Evolutionary conservation across 2,329 filamentous ascomycete species (phyloP).

Genomic region (Cordyceps fumosorosea): DNA sequence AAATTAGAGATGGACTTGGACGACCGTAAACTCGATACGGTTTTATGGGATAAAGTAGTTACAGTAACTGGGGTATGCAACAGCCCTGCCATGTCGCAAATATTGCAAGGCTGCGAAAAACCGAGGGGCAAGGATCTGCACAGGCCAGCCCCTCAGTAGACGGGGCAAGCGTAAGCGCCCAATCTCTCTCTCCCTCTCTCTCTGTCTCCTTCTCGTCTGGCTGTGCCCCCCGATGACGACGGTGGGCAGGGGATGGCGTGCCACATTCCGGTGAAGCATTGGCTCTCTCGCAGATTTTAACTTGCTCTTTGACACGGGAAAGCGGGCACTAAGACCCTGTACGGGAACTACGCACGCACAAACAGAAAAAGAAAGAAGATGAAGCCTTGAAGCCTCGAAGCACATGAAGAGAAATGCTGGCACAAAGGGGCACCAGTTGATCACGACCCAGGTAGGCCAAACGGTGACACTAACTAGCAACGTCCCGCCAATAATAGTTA

Average conservation of each 20-base stretch:
- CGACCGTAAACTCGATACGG: too few species aligned
- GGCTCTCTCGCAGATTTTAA: neutral
- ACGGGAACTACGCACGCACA: neutral
- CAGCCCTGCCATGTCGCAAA: too few species aligned
- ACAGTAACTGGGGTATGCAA: too few species aligned
- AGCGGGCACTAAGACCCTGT: neutral
- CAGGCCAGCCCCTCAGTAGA: neutral
- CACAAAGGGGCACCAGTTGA: too few species aligned
- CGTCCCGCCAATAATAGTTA: too few species aligned
- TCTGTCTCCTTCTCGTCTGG: neutral
- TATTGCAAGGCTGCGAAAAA: too few species aligned
- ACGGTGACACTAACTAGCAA: too few species aligned
- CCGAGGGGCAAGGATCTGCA: neutral
- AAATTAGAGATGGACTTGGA: too few species aligned
- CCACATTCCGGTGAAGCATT: neutral
- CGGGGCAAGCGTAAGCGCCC: neutral
- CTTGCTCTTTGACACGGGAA: neutral
- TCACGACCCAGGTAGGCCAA: too few species aligned
- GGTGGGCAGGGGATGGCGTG: neutral
- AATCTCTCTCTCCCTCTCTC: neutral
- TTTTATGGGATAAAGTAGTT: too few species aligned
- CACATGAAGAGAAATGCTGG: neutral
- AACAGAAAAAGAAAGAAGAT: neutral
- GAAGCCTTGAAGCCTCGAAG: neutral
- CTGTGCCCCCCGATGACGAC: too few species aligned